phyloP scores from a whole-genome alignment of 345 rosid species.

The Murraya koenigii region DNA sequence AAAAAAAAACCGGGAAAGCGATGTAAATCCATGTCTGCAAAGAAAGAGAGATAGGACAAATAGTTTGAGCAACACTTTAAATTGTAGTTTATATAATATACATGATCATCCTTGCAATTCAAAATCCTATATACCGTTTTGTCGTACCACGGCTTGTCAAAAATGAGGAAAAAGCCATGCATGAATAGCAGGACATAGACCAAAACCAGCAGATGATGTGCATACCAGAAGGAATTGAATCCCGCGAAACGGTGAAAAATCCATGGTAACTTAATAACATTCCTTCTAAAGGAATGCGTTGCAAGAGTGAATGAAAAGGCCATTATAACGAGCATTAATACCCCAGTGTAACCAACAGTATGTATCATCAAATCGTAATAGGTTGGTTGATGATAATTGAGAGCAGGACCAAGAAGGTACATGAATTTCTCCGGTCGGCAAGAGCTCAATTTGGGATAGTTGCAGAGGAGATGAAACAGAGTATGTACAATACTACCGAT shows the following conservation, averaged over 20 bases:
- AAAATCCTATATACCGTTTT: constrained; percentile 57
- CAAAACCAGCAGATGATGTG: constrained; percentile 77
- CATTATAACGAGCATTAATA: constrained; percentile 63
- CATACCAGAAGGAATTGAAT: constrained; percentile 95
- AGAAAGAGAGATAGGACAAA: neutral
- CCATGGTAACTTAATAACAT: constrained; percentile 63
- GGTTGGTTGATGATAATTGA: constrained; percentile 59
- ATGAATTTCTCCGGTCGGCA: constrained; percentile 48
- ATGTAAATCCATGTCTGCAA: constrained; percentile 96
- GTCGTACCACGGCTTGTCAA: constrained; percentile 56
- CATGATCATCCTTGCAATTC: neutral
- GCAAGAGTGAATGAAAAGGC: constrained; percentile 66
- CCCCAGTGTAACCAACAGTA: constrained; percentile 60
- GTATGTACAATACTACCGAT: constrained; percentile 49
- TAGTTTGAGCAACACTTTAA: neutral
- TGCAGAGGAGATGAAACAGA: constrained; percentile 55
- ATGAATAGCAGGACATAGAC: constrained; percentile 62
- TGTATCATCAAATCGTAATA: constrained; percentile 46
- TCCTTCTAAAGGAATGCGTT: constrained; percentile 61
- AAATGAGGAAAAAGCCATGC: constrained; percentile 79
- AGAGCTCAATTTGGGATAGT: constrained; percentile 48
- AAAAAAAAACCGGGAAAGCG: constrained; percentile 50
- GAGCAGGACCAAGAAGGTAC: constrained; percentile 39
- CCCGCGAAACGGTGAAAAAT: constrained; percentile 68
- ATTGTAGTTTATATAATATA: neutral